phyloP scores from a whole-genome alignment of 192 early-diverging fungal species.

The Blastocladiella britannica region DNA sequence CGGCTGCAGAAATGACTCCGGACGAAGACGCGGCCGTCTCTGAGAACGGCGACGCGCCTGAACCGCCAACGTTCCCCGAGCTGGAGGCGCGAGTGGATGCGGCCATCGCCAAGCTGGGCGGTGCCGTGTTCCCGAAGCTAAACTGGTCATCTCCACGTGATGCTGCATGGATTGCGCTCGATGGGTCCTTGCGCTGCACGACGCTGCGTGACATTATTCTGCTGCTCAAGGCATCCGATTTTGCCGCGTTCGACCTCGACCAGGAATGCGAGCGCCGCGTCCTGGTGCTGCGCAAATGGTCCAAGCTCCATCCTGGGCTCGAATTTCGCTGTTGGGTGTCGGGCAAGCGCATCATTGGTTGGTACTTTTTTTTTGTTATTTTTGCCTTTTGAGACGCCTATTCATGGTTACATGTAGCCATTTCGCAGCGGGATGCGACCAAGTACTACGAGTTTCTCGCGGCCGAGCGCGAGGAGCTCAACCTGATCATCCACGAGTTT shows the following conservation, averaged over 20 bases:
- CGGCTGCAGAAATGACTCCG: too few species aligned
- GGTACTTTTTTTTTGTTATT: conserved; percentile 2
- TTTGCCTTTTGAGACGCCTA: conserved; percentile 3
- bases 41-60: too few species aligned
- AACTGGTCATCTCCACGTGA: conserved; percentile 57
- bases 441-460: conserved; percentile 2
- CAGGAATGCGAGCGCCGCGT: conserved; percentile 53
- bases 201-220: conserved; percentile 59
- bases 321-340: conserved; percentile 92
- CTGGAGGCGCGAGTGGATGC: conserved; percentile 36
- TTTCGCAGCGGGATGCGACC: conserved; percentile 4
- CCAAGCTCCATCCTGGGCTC: conserved; percentile 69
- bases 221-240: conserved; percentile 81
- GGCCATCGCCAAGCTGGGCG: conserved; percentile 49
- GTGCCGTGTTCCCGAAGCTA: conserved; percentile 76
- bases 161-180: conserved; percentile 73
- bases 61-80: conserved; percentile 42
- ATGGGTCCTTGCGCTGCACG: conserved; percentile 55
- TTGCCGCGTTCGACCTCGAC: conserved; percentile 61
- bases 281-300: conserved; percentile 78
- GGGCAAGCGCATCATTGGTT: conserved; percentile 44
- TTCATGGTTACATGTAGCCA: neutral
- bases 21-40: neutral
- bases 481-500: neutral
- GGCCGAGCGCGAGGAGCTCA: neutral